Evolutionary conservation across 2,329 filamentous ascomycete species (phyloP).

Genomic region (Curvularia eragrostidis): DNA sequence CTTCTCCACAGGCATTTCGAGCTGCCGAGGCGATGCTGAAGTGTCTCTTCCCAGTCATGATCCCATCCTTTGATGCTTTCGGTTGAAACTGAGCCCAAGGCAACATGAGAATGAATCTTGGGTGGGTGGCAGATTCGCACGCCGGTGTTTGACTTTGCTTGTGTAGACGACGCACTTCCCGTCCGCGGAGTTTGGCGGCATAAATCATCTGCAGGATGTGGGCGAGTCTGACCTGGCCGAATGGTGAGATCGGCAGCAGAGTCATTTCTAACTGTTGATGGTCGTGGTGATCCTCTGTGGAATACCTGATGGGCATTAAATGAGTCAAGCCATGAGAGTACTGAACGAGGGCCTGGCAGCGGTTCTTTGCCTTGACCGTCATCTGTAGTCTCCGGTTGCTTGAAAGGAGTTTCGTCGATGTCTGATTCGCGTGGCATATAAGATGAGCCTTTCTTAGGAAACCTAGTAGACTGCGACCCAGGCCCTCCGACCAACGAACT

Average conservation of each 20-base stretch:
- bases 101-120: background rate
- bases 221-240: background rate
- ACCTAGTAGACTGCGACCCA: background rate
- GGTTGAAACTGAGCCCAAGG: background rate
- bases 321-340: conserved; percentile 16
- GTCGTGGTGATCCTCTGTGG: conserved; percentile 3
- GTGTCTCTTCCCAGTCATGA: conserved; percentile 13
- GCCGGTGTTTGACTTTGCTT: background rate
- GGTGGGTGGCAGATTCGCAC: conserved; percentile 1
- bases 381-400: background rate
- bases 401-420: background rate
- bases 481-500: conserved; percentile 9
- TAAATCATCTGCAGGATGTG: background rate
- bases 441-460: background rate
- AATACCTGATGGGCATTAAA: conserved; percentile 9
- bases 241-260: conserved; percentile 15
- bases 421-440: background rate
- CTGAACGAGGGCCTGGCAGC: conserved; percentile 4
- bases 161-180: background rate
- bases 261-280: conserved; percentile 7
- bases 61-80: conserved; percentile 12
- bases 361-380: background rate
- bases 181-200: background rate
- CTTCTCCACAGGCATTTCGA: conserved; percentile 12
- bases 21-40: conserved; percentile 11